Evolutionary conservation across 441 rosid genomes (phyloP).

Genomic region (Brassica hybrid): DNA sequence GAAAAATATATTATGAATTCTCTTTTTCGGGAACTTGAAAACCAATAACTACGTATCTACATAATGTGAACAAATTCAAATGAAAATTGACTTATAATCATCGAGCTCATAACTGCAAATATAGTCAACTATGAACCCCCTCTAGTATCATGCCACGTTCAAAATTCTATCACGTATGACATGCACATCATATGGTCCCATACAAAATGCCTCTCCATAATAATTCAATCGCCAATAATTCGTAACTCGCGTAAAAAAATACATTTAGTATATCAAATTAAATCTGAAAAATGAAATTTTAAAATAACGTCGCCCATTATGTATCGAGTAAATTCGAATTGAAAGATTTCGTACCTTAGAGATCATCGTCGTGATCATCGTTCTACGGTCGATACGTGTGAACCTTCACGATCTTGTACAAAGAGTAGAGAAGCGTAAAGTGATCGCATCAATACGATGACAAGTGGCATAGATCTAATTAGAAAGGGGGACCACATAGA

Average conservation of each 20-base stretch:
- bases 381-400: slow-evolving; percentile 29
- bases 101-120: slow-evolving; percentile 33
- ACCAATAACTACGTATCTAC: slow-evolving; percentile 18
- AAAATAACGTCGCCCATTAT: slow-evolving; percentile 33
- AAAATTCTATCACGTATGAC: slow-evolving; percentile 32
- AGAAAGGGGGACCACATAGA: slow-evolving; percentile 16
- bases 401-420: slow-evolving; percentile 25
- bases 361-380: slow-evolving; percentile 19
- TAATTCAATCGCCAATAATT: slow-evolving; percentile 38
- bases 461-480: slow-evolving; percentile 28
- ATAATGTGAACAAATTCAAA: slow-evolving; percentile 44
- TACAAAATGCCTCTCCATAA: slow-evolving; percentile 32
- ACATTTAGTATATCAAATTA: slow-evolving; percentile 7
- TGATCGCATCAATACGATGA: slow-evolving; percentile 29
- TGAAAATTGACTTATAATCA: slow-evolving; percentile 38
- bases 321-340: slow-evolving; percentile 34
- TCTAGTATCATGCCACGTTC: slow-evolving; percentile 39
- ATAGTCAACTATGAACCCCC: slow-evolving; percentile 40
- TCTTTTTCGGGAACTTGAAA: slow-evolving; percentile 18
- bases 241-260: slow-evolving; percentile 10
- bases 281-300: slow-evolving; percentile 15
- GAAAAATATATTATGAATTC: slow-evolving; percentile 3
- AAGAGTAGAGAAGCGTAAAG: slow-evolving; percentile 26
- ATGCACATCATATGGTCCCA: slow-evolving; percentile 31
- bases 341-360: slow-evolving; percentile 34